A percentile compares a stretch with the other conserved stretches of the same genome.
Evolutionary conservation across 2,329 filamentous ascomycete species (phyloP).

Genomic region (Mycosphaerella arachidis): DNA sequence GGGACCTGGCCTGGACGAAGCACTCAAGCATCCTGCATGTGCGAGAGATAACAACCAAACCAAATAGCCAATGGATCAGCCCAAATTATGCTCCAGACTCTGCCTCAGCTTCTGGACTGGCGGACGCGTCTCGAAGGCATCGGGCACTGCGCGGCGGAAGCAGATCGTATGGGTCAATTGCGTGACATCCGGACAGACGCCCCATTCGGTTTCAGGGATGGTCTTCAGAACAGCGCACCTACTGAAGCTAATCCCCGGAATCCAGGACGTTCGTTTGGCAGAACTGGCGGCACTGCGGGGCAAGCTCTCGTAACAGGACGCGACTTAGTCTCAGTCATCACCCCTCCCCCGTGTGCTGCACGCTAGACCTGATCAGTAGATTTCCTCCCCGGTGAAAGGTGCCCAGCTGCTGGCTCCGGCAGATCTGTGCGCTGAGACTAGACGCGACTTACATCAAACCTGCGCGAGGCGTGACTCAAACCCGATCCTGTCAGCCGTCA

Average conservation of each 20-base stretch:
- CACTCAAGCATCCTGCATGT: constrained; percentile 13
- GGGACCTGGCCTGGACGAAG: constrained; percentile 9
- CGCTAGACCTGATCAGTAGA: too few species aligned
- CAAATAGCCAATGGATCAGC: constrained; percentile 4
- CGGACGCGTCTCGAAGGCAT: neutral
- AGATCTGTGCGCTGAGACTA: too few species aligned
- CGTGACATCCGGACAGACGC: constrained; percentile 5
- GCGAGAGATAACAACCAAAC: constrained; percentile 3
- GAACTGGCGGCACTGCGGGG: constrained; percentile 6
- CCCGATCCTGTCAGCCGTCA: neutral
- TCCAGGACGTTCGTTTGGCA: neutral
- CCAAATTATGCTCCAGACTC: constrained; percentile 3
- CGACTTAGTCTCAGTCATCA: neutral
- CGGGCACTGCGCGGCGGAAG: constrained; percentile 1
- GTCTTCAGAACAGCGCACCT: neutral
- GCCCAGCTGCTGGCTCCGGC: too few species aligned
- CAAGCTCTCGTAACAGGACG: constrained; percentile 11
- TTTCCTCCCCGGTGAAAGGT: too few species aligned
- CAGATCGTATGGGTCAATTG: constrained; percentile 7
- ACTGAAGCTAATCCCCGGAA: constrained; percentile 5
- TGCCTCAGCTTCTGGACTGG: constrained; percentile 4
- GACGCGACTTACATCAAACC: neutral
- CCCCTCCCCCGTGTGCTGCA: too few species aligned
- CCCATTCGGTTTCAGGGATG: constrained; percentile 8
- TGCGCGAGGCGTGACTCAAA: neutral